These are phyloP conservation scores for Rhizophagus sp. DNA, from an alignment of 192 early-diverging fungal species.

Conservation along the genomic window DNA sequence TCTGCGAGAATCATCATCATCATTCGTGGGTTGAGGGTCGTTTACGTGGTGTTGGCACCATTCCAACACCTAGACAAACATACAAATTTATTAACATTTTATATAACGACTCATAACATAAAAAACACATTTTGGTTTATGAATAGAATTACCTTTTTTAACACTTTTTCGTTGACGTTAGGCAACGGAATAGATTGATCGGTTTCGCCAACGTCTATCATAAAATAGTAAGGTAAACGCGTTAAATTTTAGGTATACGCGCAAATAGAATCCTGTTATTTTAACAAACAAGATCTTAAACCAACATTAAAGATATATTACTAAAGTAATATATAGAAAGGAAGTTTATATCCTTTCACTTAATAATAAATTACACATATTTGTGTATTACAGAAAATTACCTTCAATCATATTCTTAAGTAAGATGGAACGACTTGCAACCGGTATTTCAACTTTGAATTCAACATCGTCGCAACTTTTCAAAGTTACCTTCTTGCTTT, in stretches of 20 bases:
- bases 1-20: constrained; percentile 53
- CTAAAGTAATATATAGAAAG: background rate
- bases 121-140: background rate
- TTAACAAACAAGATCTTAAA: background rate
- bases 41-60: constrained; percentile 79
- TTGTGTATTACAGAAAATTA: constrained; percentile 1
- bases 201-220: constrained; percentile 63
- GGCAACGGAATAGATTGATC: constrained; percentile 75
- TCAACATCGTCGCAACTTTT: constrained; percentile 64
- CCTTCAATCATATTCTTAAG: constrained; percentile 83
- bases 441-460: constrained; percentile 64
- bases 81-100: background rate
- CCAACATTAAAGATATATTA: background rate
- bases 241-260: background rate
- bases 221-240: background rate
- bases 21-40: constrained; percentile 64
- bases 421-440: constrained; percentile 72
- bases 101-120: background rate
- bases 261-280: background rate
- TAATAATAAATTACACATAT: background rate
- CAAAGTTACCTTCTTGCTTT: constrained; percentile 47
- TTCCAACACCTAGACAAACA: constrained; percentile 65
- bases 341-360: background rate
- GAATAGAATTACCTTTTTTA: constrained; percentile 60
- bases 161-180: constrained; percentile 72